phyloP scores from a whole-genome alignment of 2,329 filamentous ascomycete genomes.

The Lecanoromycetidae sp. region DNA sequence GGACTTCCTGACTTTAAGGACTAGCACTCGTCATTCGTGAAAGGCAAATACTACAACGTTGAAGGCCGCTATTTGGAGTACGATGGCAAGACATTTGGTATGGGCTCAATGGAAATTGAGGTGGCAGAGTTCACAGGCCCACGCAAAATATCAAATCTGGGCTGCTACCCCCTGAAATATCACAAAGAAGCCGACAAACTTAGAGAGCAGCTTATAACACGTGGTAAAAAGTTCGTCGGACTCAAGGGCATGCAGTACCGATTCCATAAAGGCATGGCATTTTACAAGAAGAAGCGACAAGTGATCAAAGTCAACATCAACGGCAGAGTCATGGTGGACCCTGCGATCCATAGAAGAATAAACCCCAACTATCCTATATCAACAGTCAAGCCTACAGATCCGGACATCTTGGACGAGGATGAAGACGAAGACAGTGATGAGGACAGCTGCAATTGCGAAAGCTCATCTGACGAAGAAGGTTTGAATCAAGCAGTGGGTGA shows the following conservation, averaged over 20 bases:
- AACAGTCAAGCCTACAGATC: constrained; percentile 59
- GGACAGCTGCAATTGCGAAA: constrained; percentile 27
- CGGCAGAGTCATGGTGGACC: constrained; percentile 78
- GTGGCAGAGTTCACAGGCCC: constrained; percentile 67
- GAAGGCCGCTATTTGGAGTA: constrained; percentile 71
- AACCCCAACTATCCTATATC: constrained; percentile 77
- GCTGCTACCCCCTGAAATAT: constrained; percentile 66
- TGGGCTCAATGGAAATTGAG: constrained; percentile 56
- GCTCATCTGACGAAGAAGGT: constrained; percentile 21
- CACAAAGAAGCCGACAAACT: constrained; percentile 60
- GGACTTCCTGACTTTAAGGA: background rate
- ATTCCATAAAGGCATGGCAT: constrained; percentile 71
- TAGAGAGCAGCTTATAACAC: constrained; percentile 56
- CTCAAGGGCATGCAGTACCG: constrained; percentile 77
- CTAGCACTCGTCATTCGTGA: constrained; percentile 50
- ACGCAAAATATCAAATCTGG: constrained; percentile 66
- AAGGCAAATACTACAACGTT: constrained; percentile 63
- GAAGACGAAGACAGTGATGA: constrained; percentile 33
- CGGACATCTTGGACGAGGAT: constrained; percentile 45
- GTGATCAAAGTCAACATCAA: constrained; percentile 73
- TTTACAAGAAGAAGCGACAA: constrained; percentile 66
- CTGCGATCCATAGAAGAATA: constrained; percentile 67
- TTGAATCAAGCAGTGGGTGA: constrained; percentile 24
- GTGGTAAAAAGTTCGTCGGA: constrained; percentile 71
- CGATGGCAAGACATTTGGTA: constrained; percentile 74